Conservation (phyloP, 2,329 filamentous ascomycete species). For the Claviceps sp. region DNA sequence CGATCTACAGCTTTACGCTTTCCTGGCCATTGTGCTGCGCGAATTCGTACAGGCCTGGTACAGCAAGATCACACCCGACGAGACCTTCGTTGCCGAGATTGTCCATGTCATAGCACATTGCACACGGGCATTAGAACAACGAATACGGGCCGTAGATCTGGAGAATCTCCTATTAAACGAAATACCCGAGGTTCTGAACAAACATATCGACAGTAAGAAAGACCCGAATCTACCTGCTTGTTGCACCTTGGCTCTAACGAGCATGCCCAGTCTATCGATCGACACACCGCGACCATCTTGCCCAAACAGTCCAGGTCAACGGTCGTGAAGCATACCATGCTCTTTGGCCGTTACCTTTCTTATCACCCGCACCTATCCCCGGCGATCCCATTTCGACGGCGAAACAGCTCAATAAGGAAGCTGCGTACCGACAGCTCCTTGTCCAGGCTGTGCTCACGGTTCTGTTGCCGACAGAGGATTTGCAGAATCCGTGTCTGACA, state of each 20-base stretch:
- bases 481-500: constrained; percentile 76
- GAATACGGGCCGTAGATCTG: constrained; percentile 69
- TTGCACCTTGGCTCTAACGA: background rate
- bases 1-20: constrained; percentile 83
- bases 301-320: constrained; percentile 46
- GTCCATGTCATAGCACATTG: constrained; percentile 87
- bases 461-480: constrained; percentile 80
- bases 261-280: constrained; percentile 53
- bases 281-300: constrained; percentile 44
- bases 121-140: constrained; percentile 75
- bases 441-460: constrained; percentile 70
- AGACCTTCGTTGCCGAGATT: constrained; percentile 75
- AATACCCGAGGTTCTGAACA: constrained; percentile 66
- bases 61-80: constrained; percentile 78
- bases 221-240: no score
- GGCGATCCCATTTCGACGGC: constrained; percentile 35
- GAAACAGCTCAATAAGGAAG: constrained; percentile 64
- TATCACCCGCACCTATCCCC: constrained; percentile 59
- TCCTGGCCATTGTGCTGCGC: constrained; percentile 78
- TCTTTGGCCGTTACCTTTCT: constrained; percentile 64
- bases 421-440: constrained; percentile 75
- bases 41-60: constrained; percentile 95
- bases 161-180: constrained; percentile 78
- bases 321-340: constrained; percentile 68
- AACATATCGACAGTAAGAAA: constrained; percentile 61